Conservation (phyloP, 371 early-diverging fungal species). For the Phascolomyces articulosus region DNA sequence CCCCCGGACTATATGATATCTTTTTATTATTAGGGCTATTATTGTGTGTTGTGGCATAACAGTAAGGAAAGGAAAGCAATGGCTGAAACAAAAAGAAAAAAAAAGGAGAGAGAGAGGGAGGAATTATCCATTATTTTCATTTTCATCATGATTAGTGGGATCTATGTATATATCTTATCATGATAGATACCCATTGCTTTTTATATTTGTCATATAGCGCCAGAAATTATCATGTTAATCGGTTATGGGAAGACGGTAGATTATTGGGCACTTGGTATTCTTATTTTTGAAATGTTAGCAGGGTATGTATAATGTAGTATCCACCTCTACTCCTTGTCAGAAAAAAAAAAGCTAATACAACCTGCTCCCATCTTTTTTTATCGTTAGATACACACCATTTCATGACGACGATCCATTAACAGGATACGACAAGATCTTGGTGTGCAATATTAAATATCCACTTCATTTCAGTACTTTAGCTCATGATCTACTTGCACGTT, state of each 20-base stretch:
- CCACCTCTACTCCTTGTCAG: too few relatives aligned
- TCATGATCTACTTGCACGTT: conserved; percentile 84
- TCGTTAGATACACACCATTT: conserved; percentile 81
- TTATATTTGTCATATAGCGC: conserved; percentile 79
- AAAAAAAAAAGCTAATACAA: too few relatives aligned
- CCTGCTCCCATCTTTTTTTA: too few relatives aligned
- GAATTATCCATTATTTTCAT: too few relatives aligned
- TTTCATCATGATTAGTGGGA: too few relatives aligned
- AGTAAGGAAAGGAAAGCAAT: too few relatives aligned
- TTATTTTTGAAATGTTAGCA: conserved; percentile 94
- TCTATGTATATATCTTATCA: too few relatives aligned
- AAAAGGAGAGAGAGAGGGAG: too few relatives aligned
- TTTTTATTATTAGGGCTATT: conserved; percentile 70
- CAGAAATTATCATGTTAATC: conserved; percentile 95
- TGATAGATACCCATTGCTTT: too few relatives aligned
- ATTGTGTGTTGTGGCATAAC: too few relatives aligned
- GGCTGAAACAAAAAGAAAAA: too few relatives aligned
- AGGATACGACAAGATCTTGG: conserved; percentile 91
- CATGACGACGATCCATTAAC: conserved; percentile 91
- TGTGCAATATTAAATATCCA: conserved; percentile 58
- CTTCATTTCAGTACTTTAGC: conserved; percentile 79
- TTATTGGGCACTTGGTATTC: conserved; percentile 96
- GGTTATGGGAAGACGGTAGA: conserved; percentile 97
- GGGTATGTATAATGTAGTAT: conserved; percentile 63
- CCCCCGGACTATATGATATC: too few relatives aligned